Conservation (phyloP, 192 early-diverging fungal species). For the Coemansia sp. region DNA sequence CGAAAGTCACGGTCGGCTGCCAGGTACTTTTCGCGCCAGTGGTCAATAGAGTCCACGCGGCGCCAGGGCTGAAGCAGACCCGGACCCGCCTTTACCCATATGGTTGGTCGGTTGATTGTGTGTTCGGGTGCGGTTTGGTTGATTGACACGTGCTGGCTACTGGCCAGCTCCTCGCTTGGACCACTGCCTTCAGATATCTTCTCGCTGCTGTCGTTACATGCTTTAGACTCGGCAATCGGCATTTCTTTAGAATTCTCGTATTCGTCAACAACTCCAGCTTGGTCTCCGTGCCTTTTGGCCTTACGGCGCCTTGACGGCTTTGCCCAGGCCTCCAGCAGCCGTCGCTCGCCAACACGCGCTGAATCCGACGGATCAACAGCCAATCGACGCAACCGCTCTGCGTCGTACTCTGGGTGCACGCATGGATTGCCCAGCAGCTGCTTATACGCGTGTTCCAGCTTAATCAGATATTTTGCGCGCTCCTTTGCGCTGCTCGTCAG, state of each 20-base stretch:
- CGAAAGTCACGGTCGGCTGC: constrained; percentile 56
- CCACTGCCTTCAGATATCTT: background rate
- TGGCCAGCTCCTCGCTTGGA: background rate
- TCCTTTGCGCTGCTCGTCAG: constrained; percentile 58
- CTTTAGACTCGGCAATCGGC: background rate
- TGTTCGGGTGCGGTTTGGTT: background rate
- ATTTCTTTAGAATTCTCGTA: background rate
- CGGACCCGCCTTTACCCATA: constrained; percentile 29
- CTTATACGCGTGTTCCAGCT: constrained; percentile 58
- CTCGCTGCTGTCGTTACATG: background rate
- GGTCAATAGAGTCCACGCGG: constrained; percentile 68
- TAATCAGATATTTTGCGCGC: constrained; percentile 54
- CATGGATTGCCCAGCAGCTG: constrained; percentile 72
- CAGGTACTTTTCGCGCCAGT: constrained; percentile 57
- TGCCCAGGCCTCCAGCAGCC: constrained; percentile 32
- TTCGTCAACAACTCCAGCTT: background rate
- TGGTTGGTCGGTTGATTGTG: constrained; percentile 9
- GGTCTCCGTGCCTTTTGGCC: background rate
- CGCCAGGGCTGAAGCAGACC: constrained; percentile 54
- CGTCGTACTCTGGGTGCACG: constrained; percentile 60
- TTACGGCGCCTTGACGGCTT: constrained; percentile 14
- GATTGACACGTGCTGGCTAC: background rate
- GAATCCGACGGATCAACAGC: constrained; percentile 15
- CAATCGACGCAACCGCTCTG: constrained; percentile 26
- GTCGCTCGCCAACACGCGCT: constrained; percentile 23